Conservation (phyloP, 108 stramenopile species). For the Chaetoceros tenuissimus region DNA sequence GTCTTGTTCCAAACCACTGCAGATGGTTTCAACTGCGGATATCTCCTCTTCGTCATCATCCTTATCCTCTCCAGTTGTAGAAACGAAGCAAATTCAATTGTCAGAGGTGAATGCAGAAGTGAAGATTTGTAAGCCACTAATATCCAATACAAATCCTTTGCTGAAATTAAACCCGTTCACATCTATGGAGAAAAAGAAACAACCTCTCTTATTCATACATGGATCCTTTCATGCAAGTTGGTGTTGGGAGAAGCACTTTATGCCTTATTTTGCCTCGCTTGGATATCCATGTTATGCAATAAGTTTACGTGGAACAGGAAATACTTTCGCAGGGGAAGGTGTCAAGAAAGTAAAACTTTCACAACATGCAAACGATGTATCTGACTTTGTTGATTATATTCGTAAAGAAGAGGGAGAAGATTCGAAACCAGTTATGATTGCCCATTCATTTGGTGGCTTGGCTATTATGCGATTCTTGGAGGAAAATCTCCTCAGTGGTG, state of each 20-base stretch:
- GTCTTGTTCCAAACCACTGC: too few relatives aligned
- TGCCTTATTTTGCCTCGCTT: constrained; percentile 34
- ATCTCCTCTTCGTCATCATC: neutral
- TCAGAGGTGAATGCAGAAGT: neutral
- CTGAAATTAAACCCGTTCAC: too few relatives aligned
- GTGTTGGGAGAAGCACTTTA: constrained; percentile 57
- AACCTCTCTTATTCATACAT: constrained; percentile 53
- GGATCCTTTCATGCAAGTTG: constrained; percentile 67
- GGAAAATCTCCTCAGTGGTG: constrained; percentile 4
- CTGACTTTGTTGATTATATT: constrained; percentile 14
- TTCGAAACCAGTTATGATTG: constrained; percentile 32
- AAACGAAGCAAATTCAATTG: neutral
- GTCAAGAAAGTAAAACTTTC: constrained; percentile 52
- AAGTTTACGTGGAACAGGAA: constrained; percentile 58
- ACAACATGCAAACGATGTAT: constrained; percentile 43
- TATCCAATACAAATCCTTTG: neutral
- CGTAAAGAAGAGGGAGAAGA: constrained; percentile 4
- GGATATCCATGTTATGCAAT: constrained; percentile 48
- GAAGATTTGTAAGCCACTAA: neutral
- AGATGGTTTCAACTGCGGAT: too few relatives aligned
- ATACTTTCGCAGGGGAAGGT: constrained; percentile 52
- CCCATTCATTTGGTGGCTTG: constrained; percentile 54
- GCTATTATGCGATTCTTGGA: constrained; percentile 54
- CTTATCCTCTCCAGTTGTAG: neutral
- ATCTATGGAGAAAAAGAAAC: constrained; percentile 16